Evolutionary conservation across 2,329 filamentous ascomycete species (phyloP).

Genomic region (Colletotrichum sansevieriae): DNA sequence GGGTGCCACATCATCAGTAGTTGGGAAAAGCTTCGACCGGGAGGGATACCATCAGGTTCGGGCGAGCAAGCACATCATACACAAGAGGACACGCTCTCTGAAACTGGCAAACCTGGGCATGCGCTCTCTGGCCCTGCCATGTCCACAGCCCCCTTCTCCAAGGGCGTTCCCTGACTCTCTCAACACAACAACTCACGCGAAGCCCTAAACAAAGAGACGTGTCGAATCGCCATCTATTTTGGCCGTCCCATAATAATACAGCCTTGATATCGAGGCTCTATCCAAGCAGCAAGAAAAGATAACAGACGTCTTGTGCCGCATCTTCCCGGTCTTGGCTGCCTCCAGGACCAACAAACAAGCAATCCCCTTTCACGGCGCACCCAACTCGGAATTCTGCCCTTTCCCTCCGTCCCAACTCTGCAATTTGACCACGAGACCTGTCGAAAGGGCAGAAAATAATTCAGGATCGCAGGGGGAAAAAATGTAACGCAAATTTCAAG

Average conservation of each 20-base stretch:
- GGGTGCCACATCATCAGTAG: constrained; percentile 12
- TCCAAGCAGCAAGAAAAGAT: not conserved
- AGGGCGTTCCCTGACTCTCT: constrained; percentile 6
- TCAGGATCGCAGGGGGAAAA: not conserved
- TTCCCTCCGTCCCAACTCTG: constrained; percentile 12
- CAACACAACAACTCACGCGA: not conserved
- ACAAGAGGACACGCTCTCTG: not conserved
- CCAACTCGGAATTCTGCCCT: not conserved
- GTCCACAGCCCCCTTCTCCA: not conserved
- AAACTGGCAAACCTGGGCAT: not conserved
- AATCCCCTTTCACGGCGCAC: not conserved
- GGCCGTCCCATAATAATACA: constrained; percentile 3
- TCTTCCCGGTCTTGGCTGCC: constrained; percentile 14
- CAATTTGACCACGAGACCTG: not conserved
- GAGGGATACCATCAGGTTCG: not conserved
- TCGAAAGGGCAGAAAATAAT: constrained; percentile 10
- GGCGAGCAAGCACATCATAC: not conserved
- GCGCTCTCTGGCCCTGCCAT: constrained; percentile 5
- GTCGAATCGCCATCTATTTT: not conserved
- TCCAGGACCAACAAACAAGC: constrained; percentile 10
- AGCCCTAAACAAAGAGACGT: not conserved
- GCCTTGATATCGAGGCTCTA: constrained; percentile 5
- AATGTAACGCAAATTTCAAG: not conserved
- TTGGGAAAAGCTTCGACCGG: constrained; percentile 14
- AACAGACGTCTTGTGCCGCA: not conserved